Percentiles rank a stretch among this genome's conserved stretches.
Evolutionary conservation across 2,329 filamentous ascomycete species (phyloP).

Genomic region (Pseudomassariella vexata): DNA sequence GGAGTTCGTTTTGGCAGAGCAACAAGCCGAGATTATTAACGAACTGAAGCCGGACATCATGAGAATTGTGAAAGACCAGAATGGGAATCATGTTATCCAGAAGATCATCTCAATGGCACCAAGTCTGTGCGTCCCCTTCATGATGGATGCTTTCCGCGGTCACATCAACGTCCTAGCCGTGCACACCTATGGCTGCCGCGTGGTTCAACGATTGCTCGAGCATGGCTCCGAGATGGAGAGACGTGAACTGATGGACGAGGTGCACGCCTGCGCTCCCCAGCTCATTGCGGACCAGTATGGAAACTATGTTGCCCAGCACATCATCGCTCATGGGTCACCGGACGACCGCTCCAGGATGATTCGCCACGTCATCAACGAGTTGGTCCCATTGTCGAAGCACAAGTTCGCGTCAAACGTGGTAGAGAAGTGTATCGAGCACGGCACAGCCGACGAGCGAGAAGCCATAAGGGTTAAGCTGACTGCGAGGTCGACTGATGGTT

Average conservation of each 20-base stretch:
- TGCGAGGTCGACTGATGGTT: slow-evolving; percentile 55
- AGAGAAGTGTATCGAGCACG: slow-evolving; percentile 79
- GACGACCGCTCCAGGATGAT: slow-evolving; percentile 72
- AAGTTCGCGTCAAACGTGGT: slow-evolving; percentile 98
- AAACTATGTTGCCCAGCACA: slow-evolving; percentile 93
- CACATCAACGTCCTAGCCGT: slow-evolving; percentile 69
- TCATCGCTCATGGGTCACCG: slow-evolving; percentile 71
- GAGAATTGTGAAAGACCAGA: slow-evolving; percentile 75
- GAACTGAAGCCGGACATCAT: slow-evolving; percentile 76
- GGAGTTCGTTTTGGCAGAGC: slow-evolving; percentile 85
- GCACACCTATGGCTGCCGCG: slow-evolving; percentile 83
- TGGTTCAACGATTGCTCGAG: slow-evolving; percentile 89
- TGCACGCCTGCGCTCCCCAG: slow-evolving; percentile 64
- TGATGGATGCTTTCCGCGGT: slow-evolving; percentile 73
- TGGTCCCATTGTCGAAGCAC: slow-evolving; percentile 79
- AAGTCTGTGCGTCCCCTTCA: slow-evolving; percentile 72
- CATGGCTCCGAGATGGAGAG: slow-evolving; percentile 69
- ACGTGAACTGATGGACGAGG: slow-evolving; percentile 67
- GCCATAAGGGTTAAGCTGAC: slow-evolving; percentile 62
- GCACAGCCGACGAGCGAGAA: slow-evolving; percentile 61
- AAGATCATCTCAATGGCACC: slow-evolving; percentile 83
- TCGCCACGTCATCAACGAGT: slow-evolving; percentile 61
- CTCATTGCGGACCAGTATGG: slow-evolving; percentile 86
- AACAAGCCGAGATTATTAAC: slow-evolving; percentile 76
- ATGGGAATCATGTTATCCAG: slow-evolving; percentile 95